Percentiles rank a stretch among this genome's conserved stretches.
Evolutionary conservation across 1,139 yeast species (phyloP).

Genomic region (Blastobotrys proliferans): DNA sequence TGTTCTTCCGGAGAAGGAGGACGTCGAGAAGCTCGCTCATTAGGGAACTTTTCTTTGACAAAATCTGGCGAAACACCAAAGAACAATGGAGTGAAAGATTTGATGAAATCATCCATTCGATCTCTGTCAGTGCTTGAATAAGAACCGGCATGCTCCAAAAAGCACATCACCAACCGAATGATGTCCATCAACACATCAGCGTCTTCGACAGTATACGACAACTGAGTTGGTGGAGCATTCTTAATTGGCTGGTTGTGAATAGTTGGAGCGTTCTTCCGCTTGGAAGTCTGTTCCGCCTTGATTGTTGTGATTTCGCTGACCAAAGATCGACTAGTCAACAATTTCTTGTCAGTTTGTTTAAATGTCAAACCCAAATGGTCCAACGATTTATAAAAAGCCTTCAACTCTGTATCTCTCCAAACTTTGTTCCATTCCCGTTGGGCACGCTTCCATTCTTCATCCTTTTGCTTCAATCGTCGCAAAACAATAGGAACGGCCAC

Average conservation of each 20-base stretch:
- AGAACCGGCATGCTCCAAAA: conserved; percentile 59
- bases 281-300: conserved; percentile 81
- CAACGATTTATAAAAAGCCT: conserved; percentile 85
- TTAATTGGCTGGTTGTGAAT: neutral
- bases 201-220: conserved; percentile 65
- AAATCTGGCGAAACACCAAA: conserved; percentile 46
- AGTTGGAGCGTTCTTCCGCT: conserved; percentile 85
- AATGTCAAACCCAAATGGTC: conserved; percentile 95
- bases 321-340: conserved; percentile 82
- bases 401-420: conserved; percentile 98
- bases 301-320: conserved; percentile 90
- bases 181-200: conserved; percentile 69
- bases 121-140: conserved; percentile 83
- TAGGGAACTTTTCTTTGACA: conserved; percentile 23
- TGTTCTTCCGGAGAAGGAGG: conserved; percentile 18
- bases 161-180: conserved; percentile 62
- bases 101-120: conserved; percentile 66
- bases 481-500: conserved; percentile 92
- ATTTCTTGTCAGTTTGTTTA: conserved; percentile 92
- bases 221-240: conserved; percentile 47
- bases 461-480: conserved; percentile 90
- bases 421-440: conserved; percentile 99
- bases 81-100: conserved; percentile 63
- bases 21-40: conserved; percentile 17
- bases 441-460: conserved; percentile 98